Conservation (phyloP, 2,329 filamentous ascomycete species). For the Botryotinia convoluta region DNA sequence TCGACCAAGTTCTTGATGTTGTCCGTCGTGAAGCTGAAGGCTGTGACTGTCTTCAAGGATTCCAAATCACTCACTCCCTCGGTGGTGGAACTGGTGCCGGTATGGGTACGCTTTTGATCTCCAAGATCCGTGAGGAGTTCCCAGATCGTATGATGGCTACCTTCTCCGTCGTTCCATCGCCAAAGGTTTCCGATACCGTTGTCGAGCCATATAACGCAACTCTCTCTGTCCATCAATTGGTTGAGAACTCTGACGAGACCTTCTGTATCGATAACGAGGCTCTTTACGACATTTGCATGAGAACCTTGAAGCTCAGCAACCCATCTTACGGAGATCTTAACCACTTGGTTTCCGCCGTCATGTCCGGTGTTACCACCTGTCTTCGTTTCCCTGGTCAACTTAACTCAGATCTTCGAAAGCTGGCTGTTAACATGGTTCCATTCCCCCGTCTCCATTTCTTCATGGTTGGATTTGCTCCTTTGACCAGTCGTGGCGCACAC, state of each 20-base stretch:
- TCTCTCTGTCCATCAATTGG: conserved; percentile 96
- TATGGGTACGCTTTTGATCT: conserved; percentile 99
- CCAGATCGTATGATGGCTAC: conserved; percentile 99
- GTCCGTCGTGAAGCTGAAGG: conserved; percentile 98
- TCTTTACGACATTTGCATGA: conserved; percentile 99
- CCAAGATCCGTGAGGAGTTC: conserved; percentile 99
- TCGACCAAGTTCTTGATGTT: conserved; percentile 97
- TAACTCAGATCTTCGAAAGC: conserved; percentile 99
- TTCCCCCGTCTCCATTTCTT: conserved; percentile 99
- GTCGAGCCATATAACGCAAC: conserved; percentile 99
- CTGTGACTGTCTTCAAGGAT: conserved; percentile 99
- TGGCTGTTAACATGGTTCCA: conserved; percentile 99
- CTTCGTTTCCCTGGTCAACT: conserved; percentile 99
- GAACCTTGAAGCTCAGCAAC: conserved; percentile 97
- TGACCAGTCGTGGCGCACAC: conserved; percentile 88
- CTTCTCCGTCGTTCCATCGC: conserved; percentile 97
- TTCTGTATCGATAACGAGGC: conserved; percentile 99
- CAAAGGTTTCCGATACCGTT: conserved; percentile 99
- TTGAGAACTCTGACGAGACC: conserved; percentile 99
- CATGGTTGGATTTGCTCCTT: conserved; percentile 99
- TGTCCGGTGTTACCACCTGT: conserved; percentile 98
- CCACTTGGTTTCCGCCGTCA: conserved; percentile 98
- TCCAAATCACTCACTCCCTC: conserved; percentile 99
- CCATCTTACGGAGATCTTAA: conserved; percentile 99
- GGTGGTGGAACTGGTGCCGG: conserved; percentile 99